Base-by-base conservation (phyloP, 352 stramenopile species). In the Phytopythium mirpurense region DNA sequence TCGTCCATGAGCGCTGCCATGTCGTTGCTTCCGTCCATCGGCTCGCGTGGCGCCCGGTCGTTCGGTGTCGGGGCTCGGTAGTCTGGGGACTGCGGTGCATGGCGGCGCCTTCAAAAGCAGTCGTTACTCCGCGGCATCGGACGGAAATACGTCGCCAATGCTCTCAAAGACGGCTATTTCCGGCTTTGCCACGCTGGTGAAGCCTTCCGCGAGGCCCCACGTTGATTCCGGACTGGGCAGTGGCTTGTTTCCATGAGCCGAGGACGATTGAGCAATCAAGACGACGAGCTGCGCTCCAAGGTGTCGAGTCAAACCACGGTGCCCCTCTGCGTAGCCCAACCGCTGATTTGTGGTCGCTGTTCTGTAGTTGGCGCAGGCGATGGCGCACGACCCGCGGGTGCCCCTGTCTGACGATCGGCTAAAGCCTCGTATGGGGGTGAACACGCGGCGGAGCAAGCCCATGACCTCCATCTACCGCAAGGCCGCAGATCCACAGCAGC, bases 401-500 rank as follows among this genome's bases (percentile, higher is more conserved):
- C 29, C 45, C 0, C 32, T 41, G 26, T 64, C 16, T 31, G 56
- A 27, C 56, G 36, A 26, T 23, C 27, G 50, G 40, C 43, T 44
- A 54, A 51, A 38, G 32, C 45, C 45, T 12, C 29, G 27, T 2
- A 16, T 23, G 46, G 57, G 40, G 1, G 41, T 56, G 23, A 12
- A 51, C 31, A 36, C 57, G 2, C 57, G 31, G 18, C n/a, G 34
- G 14, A 53, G 54, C 36, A 85, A 78, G 54, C 70, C 76, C 21
- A 87, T 84, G 74, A 88, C 78, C 1, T 70, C 66, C 14, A 7
- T 78, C n/a, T 88, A 88, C 41, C 62, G 68, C 26, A 51, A 83
- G 15, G 64, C 67, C 2, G 35, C 60, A 9, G n/a, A 54, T 10
- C 5, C 40, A 21, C 40, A 27, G 21, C 40, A 19, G 19, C 19